Evolutionary conservation across 1,139 yeast species (phyloP).

Genomic region (Sugiyamaella japonica): DNA sequence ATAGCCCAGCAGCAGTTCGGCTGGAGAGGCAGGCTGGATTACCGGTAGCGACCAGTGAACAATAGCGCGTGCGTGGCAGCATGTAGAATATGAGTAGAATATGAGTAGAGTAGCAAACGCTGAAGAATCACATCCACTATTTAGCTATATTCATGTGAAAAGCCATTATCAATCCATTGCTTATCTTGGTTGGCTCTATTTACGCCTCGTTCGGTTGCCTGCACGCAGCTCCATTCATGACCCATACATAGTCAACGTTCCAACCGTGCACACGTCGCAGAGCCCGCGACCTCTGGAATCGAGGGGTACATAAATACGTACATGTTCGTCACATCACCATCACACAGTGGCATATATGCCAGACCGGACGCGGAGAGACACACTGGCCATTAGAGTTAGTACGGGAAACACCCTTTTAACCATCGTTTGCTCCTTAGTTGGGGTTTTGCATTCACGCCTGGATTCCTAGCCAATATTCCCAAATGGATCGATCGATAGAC

Average conservation of each 20-base stretch:
- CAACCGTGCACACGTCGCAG: neutral
- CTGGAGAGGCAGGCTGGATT: too few relatives aligned
- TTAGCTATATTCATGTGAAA: too few relatives aligned
- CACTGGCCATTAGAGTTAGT: neutral
- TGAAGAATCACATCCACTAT: too few relatives aligned
- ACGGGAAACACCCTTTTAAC: neutral
- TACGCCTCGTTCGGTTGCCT: neutral
- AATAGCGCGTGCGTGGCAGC: too few relatives aligned
- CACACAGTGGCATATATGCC: neutral
- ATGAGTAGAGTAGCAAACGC: too few relatives aligned
- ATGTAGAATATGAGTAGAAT: too few relatives aligned
- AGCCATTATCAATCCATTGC: too few relatives aligned
- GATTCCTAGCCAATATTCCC: neutral
- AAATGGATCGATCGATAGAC: neutral
- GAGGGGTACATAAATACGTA: constrained; percentile 8
- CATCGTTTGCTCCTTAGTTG: neutral
- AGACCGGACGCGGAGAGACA: neutral
- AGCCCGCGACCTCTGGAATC: constrained; percentile 2
- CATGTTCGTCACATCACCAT: neutral
- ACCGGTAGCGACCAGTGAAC: too few relatives aligned
- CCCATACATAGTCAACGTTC: too few relatives aligned
- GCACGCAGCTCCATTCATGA: too few relatives aligned
- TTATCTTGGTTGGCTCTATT: neutral
- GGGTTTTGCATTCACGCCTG: neutral
- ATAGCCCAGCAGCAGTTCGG: too few relatives aligned